These are phyloP conservation scores for Oryza officinalis DNA, from an alignment of 176 grass and related monocot species.

Conservation along the genomic window DNA sequence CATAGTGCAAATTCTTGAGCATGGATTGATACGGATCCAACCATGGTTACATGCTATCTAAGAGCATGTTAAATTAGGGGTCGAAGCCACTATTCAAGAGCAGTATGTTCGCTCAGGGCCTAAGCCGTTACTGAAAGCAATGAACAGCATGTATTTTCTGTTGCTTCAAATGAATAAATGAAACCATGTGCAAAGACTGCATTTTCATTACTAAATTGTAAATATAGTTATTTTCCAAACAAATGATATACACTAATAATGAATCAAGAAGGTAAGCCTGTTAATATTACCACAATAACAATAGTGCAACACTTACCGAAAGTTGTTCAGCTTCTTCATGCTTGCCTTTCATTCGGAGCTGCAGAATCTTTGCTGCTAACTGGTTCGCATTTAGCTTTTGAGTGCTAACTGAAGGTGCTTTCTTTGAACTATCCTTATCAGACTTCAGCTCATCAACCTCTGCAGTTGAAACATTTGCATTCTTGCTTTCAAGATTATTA, in stretches of 20 bases:
- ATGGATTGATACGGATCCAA: not conserved
- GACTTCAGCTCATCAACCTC: constrained; percentile 38
- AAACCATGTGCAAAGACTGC: not conserved
- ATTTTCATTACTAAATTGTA: not conserved
- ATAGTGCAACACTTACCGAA: constrained; percentile 63
- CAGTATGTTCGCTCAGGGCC: not conserved
- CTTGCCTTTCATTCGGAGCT: constrained; percentile 93
- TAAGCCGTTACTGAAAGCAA: not conserved
- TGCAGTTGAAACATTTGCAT: constrained; percentile 36
- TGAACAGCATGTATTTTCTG: not conserved
- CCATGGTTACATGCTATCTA: not conserved
- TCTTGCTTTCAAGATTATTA: constrained; percentile 42
- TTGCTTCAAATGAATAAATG: not conserved
- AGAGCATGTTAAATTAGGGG: not conserved
- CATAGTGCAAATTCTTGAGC: not conserved
- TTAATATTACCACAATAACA: constrained; percentile 29
- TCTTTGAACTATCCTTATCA: constrained; percentile 39
- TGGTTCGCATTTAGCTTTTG: constrained; percentile 86
- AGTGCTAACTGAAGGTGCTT: constrained; percentile 29
- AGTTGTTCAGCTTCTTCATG: constrained; percentile 83
- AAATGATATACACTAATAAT: constrained; percentile 33
- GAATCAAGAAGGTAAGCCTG: not conserved
- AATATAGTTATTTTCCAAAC: not conserved
- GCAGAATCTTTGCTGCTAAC: constrained; percentile 83
- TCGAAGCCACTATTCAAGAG: not conserved